Percentiles rank a stretch among this genome's conserved stretches.
These are phyloP conservation scores for Beta macrorhiza DNA, from an alignment of 179 eudicot genomes.

Conservation along the genomic window DNA sequence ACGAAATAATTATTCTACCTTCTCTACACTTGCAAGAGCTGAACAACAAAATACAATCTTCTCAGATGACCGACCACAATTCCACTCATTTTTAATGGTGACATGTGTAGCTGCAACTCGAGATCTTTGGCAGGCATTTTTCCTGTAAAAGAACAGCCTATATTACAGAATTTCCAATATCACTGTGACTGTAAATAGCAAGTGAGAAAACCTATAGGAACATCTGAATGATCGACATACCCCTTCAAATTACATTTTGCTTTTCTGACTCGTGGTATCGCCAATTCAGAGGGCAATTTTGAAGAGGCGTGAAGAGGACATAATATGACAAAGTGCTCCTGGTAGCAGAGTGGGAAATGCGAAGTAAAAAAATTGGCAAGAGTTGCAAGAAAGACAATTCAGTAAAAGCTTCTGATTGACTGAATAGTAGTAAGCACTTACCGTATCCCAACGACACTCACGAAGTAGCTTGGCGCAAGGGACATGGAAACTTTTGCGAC, in stretches of 20 bases:
- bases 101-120: constrained; percentile 35
- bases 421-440: constrained; percentile 33
- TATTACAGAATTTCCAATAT: background rate
- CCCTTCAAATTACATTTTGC: constrained; percentile 41
- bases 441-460: constrained; percentile 90
- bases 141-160: constrained; percentile 33
- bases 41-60: constrained; percentile 84
- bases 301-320: constrained; percentile 79
- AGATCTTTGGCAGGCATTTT: constrained; percentile 28
- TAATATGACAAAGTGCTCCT: constrained; percentile 92
- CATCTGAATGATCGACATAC: constrained; percentile 32
- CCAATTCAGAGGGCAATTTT: constrained; percentile 65
- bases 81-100: constrained; percentile 39
- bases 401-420: background rate
- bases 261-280: constrained; percentile 37
- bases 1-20: constrained; percentile 40
- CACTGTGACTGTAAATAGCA: background rate
- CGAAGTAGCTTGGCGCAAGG: constrained; percentile 76
- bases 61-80: constrained; percentile 35
- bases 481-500: constrained; percentile 89
- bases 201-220: background rate
- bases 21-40: constrained; percentile 63
- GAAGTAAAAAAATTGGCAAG: background rate
- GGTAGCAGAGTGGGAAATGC: constrained; percentile 22
- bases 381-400: background rate